These are phyloP conservation scores for Aegilops bicornis DNA, from an alignment of 176 grass and related monocot species.

Conservation along the genomic window DNA sequence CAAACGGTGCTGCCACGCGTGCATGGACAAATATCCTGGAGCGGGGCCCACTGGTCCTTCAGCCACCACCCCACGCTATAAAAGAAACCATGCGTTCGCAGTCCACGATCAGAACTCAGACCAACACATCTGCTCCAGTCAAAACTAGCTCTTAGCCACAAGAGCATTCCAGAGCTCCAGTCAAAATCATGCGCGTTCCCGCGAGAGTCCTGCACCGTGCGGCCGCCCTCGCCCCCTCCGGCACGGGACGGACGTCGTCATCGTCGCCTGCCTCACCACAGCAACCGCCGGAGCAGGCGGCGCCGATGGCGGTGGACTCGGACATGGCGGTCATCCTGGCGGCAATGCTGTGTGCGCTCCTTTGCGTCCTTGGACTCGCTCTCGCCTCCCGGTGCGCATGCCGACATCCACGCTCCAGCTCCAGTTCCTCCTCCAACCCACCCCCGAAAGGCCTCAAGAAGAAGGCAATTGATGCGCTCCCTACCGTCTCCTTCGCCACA, in stretches of 20 bases:
- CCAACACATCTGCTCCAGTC: neutral
- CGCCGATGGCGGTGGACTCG: conserved; percentile 39
- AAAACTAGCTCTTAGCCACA: neutral
- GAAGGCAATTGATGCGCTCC: too few species aligned
- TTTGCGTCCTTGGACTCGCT: conserved; percentile 62
- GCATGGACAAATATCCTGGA: too few species aligned
- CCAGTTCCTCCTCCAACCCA: neutral
- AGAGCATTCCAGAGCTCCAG: too few species aligned
- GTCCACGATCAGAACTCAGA: neutral
- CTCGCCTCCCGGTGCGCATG: conserved; percentile 35
- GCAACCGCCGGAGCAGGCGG: neutral
- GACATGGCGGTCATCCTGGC: conserved; percentile 60
- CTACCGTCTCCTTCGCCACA: too few species aligned
- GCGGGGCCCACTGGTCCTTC: too few species aligned
- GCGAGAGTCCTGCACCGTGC: neutral
- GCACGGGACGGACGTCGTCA: neutral
- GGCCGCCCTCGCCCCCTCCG: too few species aligned
- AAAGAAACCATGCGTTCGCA: too few species aligned
- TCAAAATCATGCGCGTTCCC: neutral
- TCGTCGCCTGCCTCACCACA: neutral
- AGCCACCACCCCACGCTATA: too few species aligned
- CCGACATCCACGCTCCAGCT: neutral
- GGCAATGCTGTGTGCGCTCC: conserved; percentile 48
- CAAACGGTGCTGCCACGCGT: too few species aligned
- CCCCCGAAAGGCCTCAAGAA: conserved; percentile 6